These are phyloP conservation scores for Tylopilus subfusipes DNA, from an alignment of 768 basidiomycete species.

Conservation along the genomic window DNA sequence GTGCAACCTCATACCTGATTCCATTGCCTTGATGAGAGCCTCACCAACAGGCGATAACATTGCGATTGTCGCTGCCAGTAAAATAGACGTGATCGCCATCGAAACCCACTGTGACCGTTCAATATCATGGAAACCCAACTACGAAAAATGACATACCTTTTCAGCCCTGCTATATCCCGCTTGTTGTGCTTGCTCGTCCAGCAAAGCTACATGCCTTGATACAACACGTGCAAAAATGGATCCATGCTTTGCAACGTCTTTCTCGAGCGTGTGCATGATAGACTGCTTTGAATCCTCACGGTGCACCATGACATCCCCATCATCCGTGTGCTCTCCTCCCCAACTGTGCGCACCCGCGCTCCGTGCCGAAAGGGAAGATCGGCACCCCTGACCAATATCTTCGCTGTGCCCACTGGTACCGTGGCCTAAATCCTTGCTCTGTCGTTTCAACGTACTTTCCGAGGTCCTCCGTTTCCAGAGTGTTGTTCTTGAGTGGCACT, in stretches of 20 bases:
- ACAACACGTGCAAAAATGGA: constrained; percentile 16
- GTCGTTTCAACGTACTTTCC: constrained; percentile 10
- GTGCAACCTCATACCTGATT: constrained; percentile 13
- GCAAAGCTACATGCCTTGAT: constrained; percentile 18
- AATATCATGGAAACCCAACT: background rate
- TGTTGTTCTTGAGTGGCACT: constrained; percentile 13
- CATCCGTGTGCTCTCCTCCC: background rate
- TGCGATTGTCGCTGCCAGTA: constrained; percentile 15
- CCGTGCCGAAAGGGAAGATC: background rate
- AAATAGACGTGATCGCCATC: constrained; percentile 27
- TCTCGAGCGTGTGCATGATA: background rate
- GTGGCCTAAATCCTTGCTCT: background rate
- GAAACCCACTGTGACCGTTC: constrained; percentile 21
- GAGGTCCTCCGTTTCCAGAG: constrained; percentile 18
- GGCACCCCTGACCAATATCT: background rate
- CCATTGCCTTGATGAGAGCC: constrained; percentile 17
- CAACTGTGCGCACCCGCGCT: background rate
- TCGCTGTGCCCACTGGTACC: background rate
- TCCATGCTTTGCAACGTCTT: constrained; percentile 33
- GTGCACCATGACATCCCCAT: background rate
- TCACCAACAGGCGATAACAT: constrained; percentile 25
- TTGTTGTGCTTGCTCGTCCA: constrained; percentile 8
- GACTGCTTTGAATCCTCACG: background rate
- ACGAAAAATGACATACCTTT: constrained; percentile 11
- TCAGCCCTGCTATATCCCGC: constrained; percentile 30